Base-by-base conservation (phyloP, 257 asterid species). In the Solanum okadae region DNA sequence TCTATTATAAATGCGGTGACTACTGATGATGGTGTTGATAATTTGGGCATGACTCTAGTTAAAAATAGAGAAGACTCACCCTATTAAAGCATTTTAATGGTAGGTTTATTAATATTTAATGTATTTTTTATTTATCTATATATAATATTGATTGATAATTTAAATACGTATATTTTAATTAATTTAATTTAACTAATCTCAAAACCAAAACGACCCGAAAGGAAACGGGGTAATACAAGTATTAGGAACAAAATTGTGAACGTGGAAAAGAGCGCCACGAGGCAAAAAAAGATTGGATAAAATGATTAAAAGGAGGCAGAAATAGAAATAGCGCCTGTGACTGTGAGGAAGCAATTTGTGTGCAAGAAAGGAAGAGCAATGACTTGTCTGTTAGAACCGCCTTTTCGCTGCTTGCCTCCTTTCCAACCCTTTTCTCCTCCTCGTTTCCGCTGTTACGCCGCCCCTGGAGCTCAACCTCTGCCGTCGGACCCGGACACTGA, bases 301-400 rank as follows among this genome's bases (percentile, higher is more conserved):
- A 63, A 63, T 63, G 18, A 49, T 56, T 25, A 56, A 56, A 56
- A 56, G 65, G n/a, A 56, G n/a, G n/a, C 10, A 18, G n/a, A 52
- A 56, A 18, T 52, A 14, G 7, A 14, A 46, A 46, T 49, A 56
- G 65, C 65, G 65, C 65, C 65, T 18, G 65, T 56, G n/a, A 56
- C 65, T 18, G 65, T 18, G 65, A 56, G 65, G 65, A 56, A 56
- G 65, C 65, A 56, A 52, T 46, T 46, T 46, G 59, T 46, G 59
- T 46, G 23, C 63, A 52, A 49, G 89, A 79, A 86, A 37, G 8
- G 70, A 73, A 59, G 52, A 78, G 85, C 31, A 88, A 95, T 95
- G 98, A 91, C 93, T 87, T 90, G 94, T 35, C 91, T 91, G 87
- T 87, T 92, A 1, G 92, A 92, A 92, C 88, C 93, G 77, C 95